Evolutionary conservation across 495 filamentous ascomycete genomes (phyloP), one percentile per base, ranked within the genome.

Genomic region (Daldinia bambusicola): DNA sequence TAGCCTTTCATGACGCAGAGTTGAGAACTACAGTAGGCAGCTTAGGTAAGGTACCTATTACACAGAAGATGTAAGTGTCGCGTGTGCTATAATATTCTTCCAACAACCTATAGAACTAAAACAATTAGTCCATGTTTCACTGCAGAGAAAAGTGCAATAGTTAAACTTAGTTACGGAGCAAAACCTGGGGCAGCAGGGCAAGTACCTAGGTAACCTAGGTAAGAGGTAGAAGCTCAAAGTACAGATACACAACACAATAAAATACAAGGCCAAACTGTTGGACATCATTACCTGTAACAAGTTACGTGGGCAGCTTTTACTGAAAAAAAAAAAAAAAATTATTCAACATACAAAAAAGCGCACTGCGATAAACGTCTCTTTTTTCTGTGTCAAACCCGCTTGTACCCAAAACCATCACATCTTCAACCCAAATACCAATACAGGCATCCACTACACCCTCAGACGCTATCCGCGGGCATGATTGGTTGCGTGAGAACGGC

Each of bases 71-170:
- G 18, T 59, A 53, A 26, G 50, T 67, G 65, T 67, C 58, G 64
- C 64, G 65, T 67, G 58, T 67, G 58, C 38, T 26, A 26, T 26
- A 26, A 26, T 26, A 3, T 3, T 57, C 36, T 55, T 41, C 41
- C 20, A 45, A 58, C n/a, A 45, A 58, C n/a, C 22, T 52, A 58
- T 30, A 36, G 20, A 26, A 36, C 45, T 60, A 60, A 52, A 53
- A 53, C 55, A 51, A 67, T 60, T 59, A 45, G 63, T 53, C 36
- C 20, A 34, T n/a, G 58, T 63, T 62, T 61, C 57, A 61, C 37
- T 45, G 65, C 57, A 67, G 26, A 55, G 22, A 10, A 53, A 32
- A 53, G 50, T 53, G 22, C 50, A 32, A 53, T 26, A 26, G 26
- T 26, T 26, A 52, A 13, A 36, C 50, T 40, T 38, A 32, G 59